These are phyloP conservation scores for Metschnikowia drakensbergensis DNA, from an alignment of 805 yeast genomes.

Conservation along the genomic window DNA sequence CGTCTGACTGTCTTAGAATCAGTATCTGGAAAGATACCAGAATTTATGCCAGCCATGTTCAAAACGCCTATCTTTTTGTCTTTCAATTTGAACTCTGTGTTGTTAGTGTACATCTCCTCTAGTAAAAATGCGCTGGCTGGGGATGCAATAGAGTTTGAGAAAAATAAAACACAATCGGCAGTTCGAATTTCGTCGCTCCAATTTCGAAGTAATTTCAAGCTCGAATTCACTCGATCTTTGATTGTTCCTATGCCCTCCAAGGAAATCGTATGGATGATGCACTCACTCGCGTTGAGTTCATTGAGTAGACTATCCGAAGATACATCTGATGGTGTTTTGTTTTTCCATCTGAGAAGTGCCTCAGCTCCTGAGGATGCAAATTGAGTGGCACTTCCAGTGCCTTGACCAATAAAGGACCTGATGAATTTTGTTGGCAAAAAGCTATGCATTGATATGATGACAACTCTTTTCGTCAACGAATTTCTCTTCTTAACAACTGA, in stretches of 20 bases:
- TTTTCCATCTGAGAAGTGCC: neutral
- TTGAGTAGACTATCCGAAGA: neutral
- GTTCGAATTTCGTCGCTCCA: slow-evolving; percentile 29
- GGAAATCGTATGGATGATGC: slow-evolving; percentile 34
- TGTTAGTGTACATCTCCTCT: slow-evolving; percentile 17
- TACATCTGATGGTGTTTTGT: neutral
- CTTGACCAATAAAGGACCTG: slow-evolving; percentile 32
- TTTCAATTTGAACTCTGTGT: slow-evolving; percentile 3
- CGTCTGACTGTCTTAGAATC: slow-evolving; percentile 36
- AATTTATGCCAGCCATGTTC: slow-evolving; percentile 33
- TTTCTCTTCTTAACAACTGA: slow-evolving; percentile 8
- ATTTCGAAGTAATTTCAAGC: slow-evolving; percentile 26
- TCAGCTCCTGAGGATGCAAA: neutral
- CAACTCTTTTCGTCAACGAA: slow-evolving; percentile 17
- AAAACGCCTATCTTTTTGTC: slow-evolving; percentile 28
- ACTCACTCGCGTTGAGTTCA: slow-evolving; percentile 8
- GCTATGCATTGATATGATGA: slow-evolving; percentile 37
- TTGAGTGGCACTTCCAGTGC: slow-evolving; percentile 32
- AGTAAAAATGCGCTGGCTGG: slow-evolving; percentile 31
- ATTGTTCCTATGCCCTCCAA: slow-evolving; percentile 40
- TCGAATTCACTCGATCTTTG: slow-evolving; percentile 25
- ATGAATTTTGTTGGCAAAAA: slow-evolving; percentile 40
- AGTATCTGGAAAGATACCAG: slow-evolving; percentile 32
- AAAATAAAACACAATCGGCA: slow-evolving; percentile 32
- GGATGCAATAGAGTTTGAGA: slow-evolving; percentile 33